Evolutionary conservation across 768 basidiomycete species (phyloP).

Genomic region (Collybia sordida): DNA sequence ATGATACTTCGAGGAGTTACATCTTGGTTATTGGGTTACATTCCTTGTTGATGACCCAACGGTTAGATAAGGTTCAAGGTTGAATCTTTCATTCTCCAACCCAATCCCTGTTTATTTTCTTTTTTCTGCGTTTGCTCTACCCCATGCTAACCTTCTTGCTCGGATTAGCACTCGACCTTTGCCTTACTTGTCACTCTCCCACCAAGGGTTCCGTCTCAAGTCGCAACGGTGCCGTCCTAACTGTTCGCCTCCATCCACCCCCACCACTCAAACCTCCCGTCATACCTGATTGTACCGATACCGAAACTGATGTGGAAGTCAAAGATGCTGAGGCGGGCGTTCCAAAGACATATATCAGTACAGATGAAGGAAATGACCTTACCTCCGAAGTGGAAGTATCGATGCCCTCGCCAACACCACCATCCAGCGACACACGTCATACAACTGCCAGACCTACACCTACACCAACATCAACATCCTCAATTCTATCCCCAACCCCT

Average conservation of each 20-base stretch:
- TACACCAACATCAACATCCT: background rate
- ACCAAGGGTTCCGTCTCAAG: conserved; percentile 38
- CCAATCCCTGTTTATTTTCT: too few species aligned
- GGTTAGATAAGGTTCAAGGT: too few species aligned
- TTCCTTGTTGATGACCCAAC: too few species aligned
- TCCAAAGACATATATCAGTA: too few species aligned
- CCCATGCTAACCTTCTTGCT: too few species aligned
- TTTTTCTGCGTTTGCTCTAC: too few species aligned
- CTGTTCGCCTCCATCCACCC: conserved; percentile 26
- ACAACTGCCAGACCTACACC: background rate
- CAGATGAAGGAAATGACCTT: too few species aligned
- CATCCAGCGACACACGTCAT: background rate
- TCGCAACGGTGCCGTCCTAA: conserved; percentile 38
- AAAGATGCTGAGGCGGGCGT: too few species aligned
- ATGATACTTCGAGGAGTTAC: too few species aligned
- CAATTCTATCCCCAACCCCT: background rate
- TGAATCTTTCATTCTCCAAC: too few species aligned
- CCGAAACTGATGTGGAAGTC: conserved; percentile 1
- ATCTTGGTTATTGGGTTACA: too few species aligned
- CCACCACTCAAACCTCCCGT: background rate
- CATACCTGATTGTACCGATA: conserved; percentile 1
- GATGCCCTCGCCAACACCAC: background rate
- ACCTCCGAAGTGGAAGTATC: too few species aligned
- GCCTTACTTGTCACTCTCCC: conserved; percentile 39
- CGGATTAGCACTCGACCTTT: conserved; percentile 47